Evolutionary conservation across 140 eudicot genomes (phyloP), one percentile per base, ranked within the genome.

Genomic region (Anethum foeniculum): DNA sequence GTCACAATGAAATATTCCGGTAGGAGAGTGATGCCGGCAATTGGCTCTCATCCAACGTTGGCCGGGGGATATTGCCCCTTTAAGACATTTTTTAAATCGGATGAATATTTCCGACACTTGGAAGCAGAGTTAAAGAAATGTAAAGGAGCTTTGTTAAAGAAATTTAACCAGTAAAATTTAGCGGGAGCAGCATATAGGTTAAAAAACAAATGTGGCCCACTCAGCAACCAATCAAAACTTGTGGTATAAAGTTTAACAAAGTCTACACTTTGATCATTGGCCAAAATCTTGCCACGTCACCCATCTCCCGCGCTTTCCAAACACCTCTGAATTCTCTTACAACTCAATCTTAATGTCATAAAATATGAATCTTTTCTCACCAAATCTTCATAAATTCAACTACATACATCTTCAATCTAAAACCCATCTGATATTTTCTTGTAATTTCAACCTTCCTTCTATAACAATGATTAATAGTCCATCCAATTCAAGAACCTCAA

Each of bases 271-370:
- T 13, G 38, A 5, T 21, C 30, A 43, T 74, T 74, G 78, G 78
- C 58, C 78, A 74, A 74, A 13, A 74, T 25, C 7, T n/a, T 46
- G 78, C 78, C 78, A 74, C 78, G 58, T 21, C 56, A 41, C 28
- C 27, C 30, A 41, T 41, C 51, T 25, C 78, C 58, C 34, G 34
- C 51, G 34, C 56, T 41, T 39, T 74, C 52, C 49, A 68, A 68
- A 30, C 43, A 68, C 39, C 77, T 41, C 48, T 43, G 27, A 72
- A 18, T 19, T 39, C 52, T 72, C 13, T 18, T 1, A 72, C 46
- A 72, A 72, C 77, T 39, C 77, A 23, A 72, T 62, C 69, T 62
- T 25, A 25, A 25, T 62, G 36, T 62, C 69, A 25, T 62, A 27
- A n/a, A 62, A 25, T 25, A 62, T 62, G 69, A 62, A 62, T 62